These are phyloP conservation scores for Nematodospora anomalae DNA, from an alignment of 1,139 yeast genomes.

Conservation along the genomic window DNA sequence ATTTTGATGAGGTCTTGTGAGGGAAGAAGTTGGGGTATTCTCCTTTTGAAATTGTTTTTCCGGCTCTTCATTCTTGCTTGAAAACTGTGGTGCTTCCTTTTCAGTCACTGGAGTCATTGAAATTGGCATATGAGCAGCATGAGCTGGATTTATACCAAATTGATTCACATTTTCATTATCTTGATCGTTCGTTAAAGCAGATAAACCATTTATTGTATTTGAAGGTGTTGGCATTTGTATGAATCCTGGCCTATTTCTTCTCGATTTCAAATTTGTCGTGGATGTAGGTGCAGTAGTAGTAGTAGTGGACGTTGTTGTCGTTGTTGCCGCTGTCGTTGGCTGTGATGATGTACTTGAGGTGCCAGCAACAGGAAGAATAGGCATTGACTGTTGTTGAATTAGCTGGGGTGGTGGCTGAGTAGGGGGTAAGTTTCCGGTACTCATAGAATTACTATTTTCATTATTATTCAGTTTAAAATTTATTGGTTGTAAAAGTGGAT, in stretches of 20 bases:
- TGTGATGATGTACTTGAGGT: slow-evolving; percentile 6
- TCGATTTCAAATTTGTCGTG: slow-evolving; percentile 14
- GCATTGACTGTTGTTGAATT: slow-evolving; percentile 16
- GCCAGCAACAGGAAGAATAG: slow-evolving; percentile 12
- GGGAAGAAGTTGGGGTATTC: slow-evolving; percentile 1
- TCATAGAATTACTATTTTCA: slow-evolving; percentile 4
- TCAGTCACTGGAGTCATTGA: slow-evolving; percentile 82
- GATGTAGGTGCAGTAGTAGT: slow-evolving; percentile 6
- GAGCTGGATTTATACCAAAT: slow-evolving; percentile 61
- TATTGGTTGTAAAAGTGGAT: slow-evolving; percentile 61
- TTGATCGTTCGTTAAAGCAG: slow-evolving; percentile 37
- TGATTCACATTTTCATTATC: slow-evolving; percentile 52
- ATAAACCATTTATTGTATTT: slow-evolving; percentile 29
- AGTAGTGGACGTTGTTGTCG: slow-evolving; percentile 4
- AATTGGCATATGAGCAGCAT: slow-evolving; percentile 50
- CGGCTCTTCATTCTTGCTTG: slow-evolving; percentile 14
- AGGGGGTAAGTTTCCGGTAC: slow-evolving; percentile 8
- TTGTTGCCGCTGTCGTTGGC: no score
- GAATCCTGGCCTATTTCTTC: slow-evolving; percentile 38
- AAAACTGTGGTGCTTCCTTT: slow-evolving; percentile 31
- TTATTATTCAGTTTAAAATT: slow-evolving; percentile 40
- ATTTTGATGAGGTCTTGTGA: slow-evolving; percentile 13
- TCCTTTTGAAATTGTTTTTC: slow-evolving; percentile 9
- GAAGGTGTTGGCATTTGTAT: slow-evolving; percentile 54
- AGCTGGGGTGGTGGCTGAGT: slow-evolving; percentile 15